A percentile compares a stretch with the other conserved stretches of the same genome.
Conservation (phyloP, 2,329 filamentous ascomycete species). For the Achaetomium macrosporum region DNA sequence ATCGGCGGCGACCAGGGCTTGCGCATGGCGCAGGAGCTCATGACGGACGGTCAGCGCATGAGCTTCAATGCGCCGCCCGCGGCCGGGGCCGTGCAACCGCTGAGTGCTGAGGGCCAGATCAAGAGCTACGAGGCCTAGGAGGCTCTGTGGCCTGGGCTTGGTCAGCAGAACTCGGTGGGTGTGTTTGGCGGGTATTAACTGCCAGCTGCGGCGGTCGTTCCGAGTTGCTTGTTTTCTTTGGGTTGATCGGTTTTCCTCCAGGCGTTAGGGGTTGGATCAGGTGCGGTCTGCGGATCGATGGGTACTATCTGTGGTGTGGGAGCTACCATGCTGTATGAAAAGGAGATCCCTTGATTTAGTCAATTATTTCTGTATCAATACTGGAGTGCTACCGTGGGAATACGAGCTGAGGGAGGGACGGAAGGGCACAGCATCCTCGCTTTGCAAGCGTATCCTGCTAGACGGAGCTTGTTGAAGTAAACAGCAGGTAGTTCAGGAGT, state of each 20-base stretch:
- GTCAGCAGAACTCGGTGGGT: background rate
- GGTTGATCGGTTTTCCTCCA: conserved; percentile 7
- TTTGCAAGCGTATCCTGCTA: background rate
- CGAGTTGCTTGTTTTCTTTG: background rate
- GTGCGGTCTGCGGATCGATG: conserved; percentile 3
- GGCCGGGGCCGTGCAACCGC: conserved; percentile 44
- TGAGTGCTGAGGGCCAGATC: conserved; percentile 49
- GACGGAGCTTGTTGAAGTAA: too few species aligned
- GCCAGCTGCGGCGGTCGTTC: background rate
- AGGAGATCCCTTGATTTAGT: conserved; percentile 4
- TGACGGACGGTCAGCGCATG: conserved; percentile 46
- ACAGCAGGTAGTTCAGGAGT: too few species aligned
- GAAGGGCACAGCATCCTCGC: background rate
- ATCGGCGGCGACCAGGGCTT: conserved; percentile 46
- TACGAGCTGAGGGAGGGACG: background rate
- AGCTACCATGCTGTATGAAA: conserved; percentile 19
- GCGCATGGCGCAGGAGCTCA: conserved; percentile 42
- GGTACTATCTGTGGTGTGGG: conserved; percentile 13
- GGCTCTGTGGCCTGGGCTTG: background rate
- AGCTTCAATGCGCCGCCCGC: conserved; percentile 45
- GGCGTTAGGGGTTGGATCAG: conserved; percentile 15
- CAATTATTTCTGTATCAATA: conserved; percentile 1
- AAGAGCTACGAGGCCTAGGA: conserved; percentile 52
- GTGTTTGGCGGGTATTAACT: background rate
- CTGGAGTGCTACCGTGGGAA: background rate